Conservation (phyloP, 208 protist species). For the Acanthamoeba castellanii region DNA sequence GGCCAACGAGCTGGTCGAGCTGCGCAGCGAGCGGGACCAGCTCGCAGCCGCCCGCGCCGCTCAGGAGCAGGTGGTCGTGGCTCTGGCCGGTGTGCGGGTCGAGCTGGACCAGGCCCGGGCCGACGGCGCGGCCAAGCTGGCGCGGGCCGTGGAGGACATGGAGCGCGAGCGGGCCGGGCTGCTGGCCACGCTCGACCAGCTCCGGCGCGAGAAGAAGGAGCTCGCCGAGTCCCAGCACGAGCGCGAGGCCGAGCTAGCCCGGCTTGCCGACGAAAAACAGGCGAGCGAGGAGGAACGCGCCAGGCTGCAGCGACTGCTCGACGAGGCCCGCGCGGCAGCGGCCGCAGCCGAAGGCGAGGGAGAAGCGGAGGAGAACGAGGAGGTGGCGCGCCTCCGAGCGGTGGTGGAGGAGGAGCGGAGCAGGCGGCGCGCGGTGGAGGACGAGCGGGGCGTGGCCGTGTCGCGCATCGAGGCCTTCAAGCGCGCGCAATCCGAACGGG, state of each 20-base stretch:
- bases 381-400: background rate
- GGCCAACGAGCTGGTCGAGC: background rate
- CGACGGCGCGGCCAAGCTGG: slow-evolving; percentile 1
- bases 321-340: background rate
- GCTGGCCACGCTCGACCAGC: background rate
- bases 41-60: background rate
- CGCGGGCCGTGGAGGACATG: background rate
- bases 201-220: slow-evolving; percentile 12
- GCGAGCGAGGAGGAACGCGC: background rate
- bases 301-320: background rate
- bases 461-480: background rate
- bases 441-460: background rate
- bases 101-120: background rate
- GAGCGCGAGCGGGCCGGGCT: slow-evolving; percentile 10
- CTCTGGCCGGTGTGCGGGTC: background rate
- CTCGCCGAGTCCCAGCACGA: background rate
- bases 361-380: background rate
- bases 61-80: background rate
- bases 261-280: background rate
- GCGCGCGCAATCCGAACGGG: background rate
- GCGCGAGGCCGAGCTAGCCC: background rate
- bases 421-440: background rate
- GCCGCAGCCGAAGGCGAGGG: background rate
- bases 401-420: background rate
- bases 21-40: slow-evolving; percentile 1